phyloP scores from a whole-genome alignment of 1,284 basidiomycete species.

The Trichosporon sp. region DNA sequence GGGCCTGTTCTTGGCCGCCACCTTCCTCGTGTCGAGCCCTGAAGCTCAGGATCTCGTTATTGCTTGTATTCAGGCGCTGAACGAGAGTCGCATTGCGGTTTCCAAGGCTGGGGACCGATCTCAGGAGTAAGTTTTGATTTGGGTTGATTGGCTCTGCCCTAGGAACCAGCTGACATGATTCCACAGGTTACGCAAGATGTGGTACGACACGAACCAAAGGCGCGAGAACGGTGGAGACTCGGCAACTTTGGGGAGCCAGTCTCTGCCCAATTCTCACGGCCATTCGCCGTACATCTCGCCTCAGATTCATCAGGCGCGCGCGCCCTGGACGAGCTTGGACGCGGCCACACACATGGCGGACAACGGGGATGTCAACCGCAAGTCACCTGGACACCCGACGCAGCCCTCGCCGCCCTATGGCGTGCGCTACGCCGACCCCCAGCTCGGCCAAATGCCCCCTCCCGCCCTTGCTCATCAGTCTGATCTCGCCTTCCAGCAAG shows the following conservation, averaged over 20 bases:
- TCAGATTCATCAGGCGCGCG: background rate
- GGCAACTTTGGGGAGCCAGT: background rate
- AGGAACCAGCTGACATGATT: background rate
- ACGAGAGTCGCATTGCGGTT: slow-evolving; percentile 77
- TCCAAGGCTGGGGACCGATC: slow-evolving; percentile 69
- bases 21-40: slow-evolving; percentile 65
- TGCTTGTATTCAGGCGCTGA: slow-evolving; percentile 69
- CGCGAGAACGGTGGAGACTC: background rate
- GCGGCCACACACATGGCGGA: slow-evolving; percentile 1
- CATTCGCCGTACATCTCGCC: slow-evolving; percentile 6
- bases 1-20: slow-evolving; percentile 69
- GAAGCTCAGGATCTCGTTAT: slow-evolving; percentile 70
- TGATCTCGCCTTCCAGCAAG: background rate
- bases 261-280: background rate
- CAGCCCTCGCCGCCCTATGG: background rate
- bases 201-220: background rate
- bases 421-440: background rate
- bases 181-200: slow-evolving; percentile 1
- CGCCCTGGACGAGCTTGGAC: background rate
- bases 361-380: background rate
- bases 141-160: background rate
- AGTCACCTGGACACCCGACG: background rate
- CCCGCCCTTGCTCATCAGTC: background rate
- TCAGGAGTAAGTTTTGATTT: slow-evolving; percentile 33
- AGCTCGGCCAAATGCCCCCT: background rate